Percentiles rank a stretch among this genome's conserved stretches.
Conservation (phyloP, 805 yeast species). For the Cyberlindnera nakhonratchasimensis region DNA sequence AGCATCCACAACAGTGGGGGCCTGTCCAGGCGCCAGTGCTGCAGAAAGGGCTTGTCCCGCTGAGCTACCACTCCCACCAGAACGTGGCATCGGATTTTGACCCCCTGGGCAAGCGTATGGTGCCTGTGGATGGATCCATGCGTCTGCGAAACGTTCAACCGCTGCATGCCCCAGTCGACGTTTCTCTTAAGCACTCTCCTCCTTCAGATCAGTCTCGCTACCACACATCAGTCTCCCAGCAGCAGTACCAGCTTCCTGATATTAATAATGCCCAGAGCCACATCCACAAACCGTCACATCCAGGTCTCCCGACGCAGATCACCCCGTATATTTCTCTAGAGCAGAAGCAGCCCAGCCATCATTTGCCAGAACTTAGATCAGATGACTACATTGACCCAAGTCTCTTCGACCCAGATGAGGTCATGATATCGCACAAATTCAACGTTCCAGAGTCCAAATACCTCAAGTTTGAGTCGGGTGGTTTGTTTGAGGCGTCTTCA, state of each 20-base stretch:
- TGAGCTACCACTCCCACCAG: conserved; percentile 16
- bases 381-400: conserved; percentile 19
- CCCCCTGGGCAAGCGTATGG: conserved; percentile 10
- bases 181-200: too few species aligned
- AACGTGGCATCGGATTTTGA: conserved; percentile 17
- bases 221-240: too few species aligned
- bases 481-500: conserved; percentile 21
- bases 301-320: neutral
- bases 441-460: conserved; percentile 16
- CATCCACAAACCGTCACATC: conserved; percentile 3
- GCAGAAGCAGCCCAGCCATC: neutral
- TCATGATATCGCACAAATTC: conserved; percentile 15
- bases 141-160: conserved; percentile 4
- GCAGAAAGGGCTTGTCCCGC: neutral
- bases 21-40: neutral
- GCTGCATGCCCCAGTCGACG: neutral
- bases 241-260: neutral
- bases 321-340: neutral
- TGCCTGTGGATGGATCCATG: conserved; percentile 15
- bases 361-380: neutral
- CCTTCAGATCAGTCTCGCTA: too few species aligned
- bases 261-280: too few species aligned
- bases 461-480: conserved; percentile 17
- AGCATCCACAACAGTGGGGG: too few species aligned
- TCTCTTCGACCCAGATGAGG: conserved; percentile 12